A percentile compares a stretch with the other conserved stretches of the same genome.
Conservation (phyloP, 305 asterid species). For the Andrographis paniculata region DNA sequence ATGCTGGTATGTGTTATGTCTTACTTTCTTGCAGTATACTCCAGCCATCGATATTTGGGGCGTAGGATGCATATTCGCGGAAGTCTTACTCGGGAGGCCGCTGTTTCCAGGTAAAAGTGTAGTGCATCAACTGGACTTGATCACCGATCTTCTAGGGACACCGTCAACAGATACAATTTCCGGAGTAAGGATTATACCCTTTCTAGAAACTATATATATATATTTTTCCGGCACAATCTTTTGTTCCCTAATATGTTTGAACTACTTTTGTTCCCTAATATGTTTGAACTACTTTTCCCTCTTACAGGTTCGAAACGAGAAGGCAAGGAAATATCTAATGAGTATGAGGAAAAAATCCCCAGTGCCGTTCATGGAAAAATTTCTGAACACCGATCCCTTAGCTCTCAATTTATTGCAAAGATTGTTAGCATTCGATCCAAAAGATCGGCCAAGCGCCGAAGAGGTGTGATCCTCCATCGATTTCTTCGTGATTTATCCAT, state of each 20-base stretch:
- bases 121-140: constrained; percentile 60
- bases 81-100: constrained; percentile 51
- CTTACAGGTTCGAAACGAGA: constrained; percentile 56
- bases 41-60: constrained; percentile 67
- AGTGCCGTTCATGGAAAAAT: constrained; percentile 44
- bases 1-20: constrained; percentile 13
- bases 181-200: constrained; percentile 40
- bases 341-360: constrained; percentile 44
- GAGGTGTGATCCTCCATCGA: constrained; percentile 29
- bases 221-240: no score
- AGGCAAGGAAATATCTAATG: constrained; percentile 57
- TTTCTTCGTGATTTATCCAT: neutral
- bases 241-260: neutral
- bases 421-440: constrained; percentile 61
- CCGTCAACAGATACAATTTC: constrained; percentile 69
- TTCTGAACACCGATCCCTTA: constrained; percentile 45
- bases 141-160: constrained; percentile 54
- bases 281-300: constrained; percentile 11
- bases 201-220: neutral
- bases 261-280: neutral
- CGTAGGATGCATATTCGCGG: constrained; percentile 60
- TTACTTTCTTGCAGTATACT: constrained; percentile 45
- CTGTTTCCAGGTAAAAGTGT: constrained; percentile 63
- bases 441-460: constrained; percentile 66
- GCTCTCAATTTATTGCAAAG: constrained; percentile 49